These are phyloP conservation scores for Tylopilus subfusipes DNA, from an alignment of 768 basidiomycete species.

Conservation along the genomic window DNA sequence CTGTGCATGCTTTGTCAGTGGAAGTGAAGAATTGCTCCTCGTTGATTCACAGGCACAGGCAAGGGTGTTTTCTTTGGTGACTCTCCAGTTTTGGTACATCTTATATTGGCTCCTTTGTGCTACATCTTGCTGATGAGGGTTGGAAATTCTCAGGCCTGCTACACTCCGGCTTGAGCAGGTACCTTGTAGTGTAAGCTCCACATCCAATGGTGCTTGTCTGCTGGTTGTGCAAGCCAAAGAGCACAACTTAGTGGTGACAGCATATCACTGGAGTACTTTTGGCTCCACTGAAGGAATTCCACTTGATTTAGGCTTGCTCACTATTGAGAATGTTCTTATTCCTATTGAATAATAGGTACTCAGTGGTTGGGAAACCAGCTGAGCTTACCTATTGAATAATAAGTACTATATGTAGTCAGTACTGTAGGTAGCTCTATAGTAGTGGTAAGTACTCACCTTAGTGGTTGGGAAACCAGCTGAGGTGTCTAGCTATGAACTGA, in stretches of 20 bases:
- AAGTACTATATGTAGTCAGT: too few species aligned
- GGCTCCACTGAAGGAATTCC: slow-evolving; percentile 46
- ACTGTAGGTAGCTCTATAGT: too few species aligned
- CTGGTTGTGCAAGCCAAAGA: slow-evolving; percentile 30
- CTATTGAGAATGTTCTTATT: slow-evolving; percentile 18
- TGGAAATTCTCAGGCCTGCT: slow-evolving; percentile 38
- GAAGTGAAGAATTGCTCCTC: slow-evolving; percentile 51
- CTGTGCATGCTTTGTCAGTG: slow-evolving; percentile 43
- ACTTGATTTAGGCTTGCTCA: slow-evolving; percentile 33
- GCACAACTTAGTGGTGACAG: slow-evolving; percentile 25
- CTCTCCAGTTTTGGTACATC: slow-evolving; percentile 34
- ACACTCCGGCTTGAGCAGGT: slow-evolving; percentile 36
- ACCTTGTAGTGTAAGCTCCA: slow-evolving; percentile 36
- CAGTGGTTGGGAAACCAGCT: too few species aligned
- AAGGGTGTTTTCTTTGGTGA: slow-evolving; percentile 52
- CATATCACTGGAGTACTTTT: slow-evolving; percentile 57
- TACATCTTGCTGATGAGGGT: neutral
- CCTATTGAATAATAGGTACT: too few species aligned
- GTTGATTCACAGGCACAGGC: slow-evolving; percentile 43
- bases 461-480: too few species aligned
- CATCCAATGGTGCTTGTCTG: slow-evolving; percentile 60
- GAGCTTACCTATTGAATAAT: too few species aligned
- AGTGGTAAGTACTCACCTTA: too few species aligned
- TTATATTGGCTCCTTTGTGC: neutral
- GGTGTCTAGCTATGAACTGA: too few species aligned